Evolutionary conservation across 176 grass and related monocot species (phyloP).

Genomic region (Chrysopogon serrulatus): DNA sequence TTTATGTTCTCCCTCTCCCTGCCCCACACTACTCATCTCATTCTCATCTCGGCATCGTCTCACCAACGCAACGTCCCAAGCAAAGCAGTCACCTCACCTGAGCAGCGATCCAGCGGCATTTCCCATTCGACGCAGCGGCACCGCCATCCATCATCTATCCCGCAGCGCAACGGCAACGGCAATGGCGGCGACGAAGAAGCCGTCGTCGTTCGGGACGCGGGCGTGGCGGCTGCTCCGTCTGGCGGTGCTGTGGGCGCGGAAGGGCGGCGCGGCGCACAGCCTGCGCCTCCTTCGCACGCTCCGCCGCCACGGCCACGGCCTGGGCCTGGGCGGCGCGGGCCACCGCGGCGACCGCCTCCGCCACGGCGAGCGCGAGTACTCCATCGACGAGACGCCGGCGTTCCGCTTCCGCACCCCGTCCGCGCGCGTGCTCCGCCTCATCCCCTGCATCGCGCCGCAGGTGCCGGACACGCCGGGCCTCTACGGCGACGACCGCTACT

Average conservation of each 20-base stretch:
- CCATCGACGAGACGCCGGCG: constrained; percentile 75
- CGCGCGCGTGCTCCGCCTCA: constrained; percentile 46
- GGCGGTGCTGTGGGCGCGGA: constrained; percentile 60
- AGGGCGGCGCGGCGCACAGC: constrained; percentile 42
- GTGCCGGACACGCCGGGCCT: constrained; percentile 33
- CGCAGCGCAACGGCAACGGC: not conserved
- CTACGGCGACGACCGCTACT: constrained; percentile 46
- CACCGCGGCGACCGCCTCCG: constrained; percentile 25
- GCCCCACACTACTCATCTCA: constrained; percentile 30
- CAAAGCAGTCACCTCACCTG: not conserved
- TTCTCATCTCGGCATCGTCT: not conserved
- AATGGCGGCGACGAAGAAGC: not conserved
- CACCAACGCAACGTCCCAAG: not conserved
- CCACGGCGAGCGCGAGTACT: constrained; percentile 74
- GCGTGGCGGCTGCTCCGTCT: constrained; percentile 65
- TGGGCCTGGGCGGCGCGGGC: not conserved
- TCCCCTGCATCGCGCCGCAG: constrained; percentile 62
- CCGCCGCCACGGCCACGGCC: constrained; percentile 19
- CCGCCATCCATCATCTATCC: not conserved
- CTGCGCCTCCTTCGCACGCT: constrained; percentile 57
- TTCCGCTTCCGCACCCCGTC: constrained; percentile 73
- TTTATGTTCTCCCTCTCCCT: not conserved
- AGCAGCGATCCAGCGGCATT: not conserved
- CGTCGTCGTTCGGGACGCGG: constrained; percentile 29
- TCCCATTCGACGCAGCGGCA: not conserved